Base-by-base conservation (phyloP, 352 stramenopile genomes). In the Phytophthora melonis region DNA sequence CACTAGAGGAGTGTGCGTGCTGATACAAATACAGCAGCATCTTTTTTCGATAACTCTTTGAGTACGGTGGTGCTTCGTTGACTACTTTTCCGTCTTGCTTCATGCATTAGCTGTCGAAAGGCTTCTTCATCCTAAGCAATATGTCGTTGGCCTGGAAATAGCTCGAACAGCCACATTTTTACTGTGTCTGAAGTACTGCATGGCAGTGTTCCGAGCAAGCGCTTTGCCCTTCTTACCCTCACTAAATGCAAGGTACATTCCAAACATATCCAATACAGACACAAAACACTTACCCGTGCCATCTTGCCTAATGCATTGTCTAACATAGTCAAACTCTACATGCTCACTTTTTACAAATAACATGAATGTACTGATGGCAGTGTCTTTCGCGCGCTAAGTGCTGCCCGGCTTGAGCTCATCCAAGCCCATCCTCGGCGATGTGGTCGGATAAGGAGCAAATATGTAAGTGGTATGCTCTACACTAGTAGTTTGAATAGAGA, bases 241-340 rank as follows among this genome's bases (percentile, higher is more conserved):
- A 23, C 68, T 52, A 55, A 78, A 72, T 62, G 59, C 70, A 68
- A 72, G 58, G 62, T 70, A 62, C 70, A 74, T 68, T 19, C 58
- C 50, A 69, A 67, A 63, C 53, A n/a, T n/a, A n/a, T n/a, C n/a
- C n/a, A n/a, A n/a, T n/a, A n/a, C n/a, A n/a, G n/a, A n/a, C n/a
- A n/a, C n/a, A n/a, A n/a, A n/a, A n/a, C n/a, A n/a, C n/a, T n/a
- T n/a, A n/a, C n/a, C n/a, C n/a, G n/a, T n/a, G 49, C 2, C 27
- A 21, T 74, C 39, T 21, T 54, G 45, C n/a, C 62, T 41, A 47
- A 67, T 76, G 18, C 34, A 72, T 49, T 21, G n/a, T 25, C 62
- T 66, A 23, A 76, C 45, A 60, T 54, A 70, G 11, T 77, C 70
- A 54, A 68, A 58, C 19, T 55, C 58, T 16, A 68, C 64, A 72